A percentile compares a stretch with the other conserved stretches of the same genome.
Conservation (phyloP, 129 eudicot genomes). For the Calendula officinalis region DNA sequence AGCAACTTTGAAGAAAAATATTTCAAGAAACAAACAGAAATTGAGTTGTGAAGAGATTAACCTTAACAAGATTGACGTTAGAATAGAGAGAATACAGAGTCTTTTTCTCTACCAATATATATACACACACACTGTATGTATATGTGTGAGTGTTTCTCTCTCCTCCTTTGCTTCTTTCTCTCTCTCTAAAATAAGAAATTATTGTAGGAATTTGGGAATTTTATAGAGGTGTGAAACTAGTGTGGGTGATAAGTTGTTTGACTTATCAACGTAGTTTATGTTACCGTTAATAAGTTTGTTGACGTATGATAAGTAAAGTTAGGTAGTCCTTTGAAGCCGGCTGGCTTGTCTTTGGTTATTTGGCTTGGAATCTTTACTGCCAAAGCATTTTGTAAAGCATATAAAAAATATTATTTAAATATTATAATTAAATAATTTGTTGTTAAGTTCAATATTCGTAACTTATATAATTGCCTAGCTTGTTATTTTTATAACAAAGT, state of each 20-base stretch:
- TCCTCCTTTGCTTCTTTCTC: slow-evolving; percentile 27
- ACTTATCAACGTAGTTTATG: not conserved
- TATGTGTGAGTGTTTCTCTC: slow-evolving; percentile 26
- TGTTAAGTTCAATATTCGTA: too few species aligned
- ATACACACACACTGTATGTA: not conserved
- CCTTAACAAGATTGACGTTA: slow-evolving; percentile 39
- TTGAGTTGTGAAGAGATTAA: slow-evolving; percentile 11
- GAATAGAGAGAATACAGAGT: slow-evolving; percentile 20
- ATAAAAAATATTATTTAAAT: not conserved
- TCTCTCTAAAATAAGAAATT: slow-evolving; percentile 38
- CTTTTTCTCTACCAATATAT: slow-evolving; percentile 21
- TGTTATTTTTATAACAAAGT: too few species aligned
- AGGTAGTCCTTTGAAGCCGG: slow-evolving; percentile 23
- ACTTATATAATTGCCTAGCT: too few species aligned
- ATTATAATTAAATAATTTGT: not conserved
- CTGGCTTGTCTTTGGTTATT: slow-evolving; percentile 20
- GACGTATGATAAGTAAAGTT: not conserved
- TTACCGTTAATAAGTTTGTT: not conserved
- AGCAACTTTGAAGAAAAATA: slow-evolving; percentile 45
- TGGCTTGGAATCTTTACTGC: slow-evolving; percentile 28
- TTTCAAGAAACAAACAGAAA: slow-evolving; percentile 5
- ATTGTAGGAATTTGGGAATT: slow-evolving; percentile 11
- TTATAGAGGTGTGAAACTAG: not conserved
- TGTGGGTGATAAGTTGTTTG: not conserved
- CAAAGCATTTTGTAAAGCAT: slow-evolving; percentile 4